Evolutionary conservation across 352 stramenopile species (phyloP), one percentile per base, ranked within the genome.

Genomic region (Phytophthora idaei): DNA sequence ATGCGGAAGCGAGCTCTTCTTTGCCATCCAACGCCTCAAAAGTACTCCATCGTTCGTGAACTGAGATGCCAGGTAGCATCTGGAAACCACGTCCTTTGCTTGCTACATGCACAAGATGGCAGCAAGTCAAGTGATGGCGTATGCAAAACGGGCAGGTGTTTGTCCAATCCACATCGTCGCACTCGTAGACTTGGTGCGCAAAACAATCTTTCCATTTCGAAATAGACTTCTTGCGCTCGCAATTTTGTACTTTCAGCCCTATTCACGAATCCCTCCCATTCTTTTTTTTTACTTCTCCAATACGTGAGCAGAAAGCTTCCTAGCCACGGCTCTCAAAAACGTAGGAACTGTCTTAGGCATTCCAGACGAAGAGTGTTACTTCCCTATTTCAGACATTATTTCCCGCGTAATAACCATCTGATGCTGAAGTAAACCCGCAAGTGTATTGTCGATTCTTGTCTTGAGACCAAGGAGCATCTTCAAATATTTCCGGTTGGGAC

Each of bases 181-280:
- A 61, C 11, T 11, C 7, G 29, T 25, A 67, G 0, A 17, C 50
- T 42, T 36, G n/a, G n/a, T 39, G 49, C 10, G 34, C 45, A 14
- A 27, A 34, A 9, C 42, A 32, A 69, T 21, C 34, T 39, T 69
- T 63, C 55, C 54, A 70, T 21, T 11, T 9, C 10, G 55, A 65
- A 42, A 57, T 9, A 9, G n/a, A 12, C 70, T 29, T 44, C 25
- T 42, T 62, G 69, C 25, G 60, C 36, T 56, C 73, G 64, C 49
- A 69, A 65, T 21, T n/a, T 73, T 79, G 32, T 55, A 9, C 29
- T 59, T 5, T 62, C 57, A 11, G 21, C 28, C 11, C 54, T 61
- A 45, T 64, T 78, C 6, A 52, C 64, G 39, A 29, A 74, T 39
- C 32, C 32, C 2, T 80, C 64, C 69, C 60, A 73, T 27, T 61